Evolutionary conservation across 2,329 filamentous ascomycete species (phyloP), one percentile per base, ranked within the genome.

Genomic region (Trichoderma guizhouense): DNA sequence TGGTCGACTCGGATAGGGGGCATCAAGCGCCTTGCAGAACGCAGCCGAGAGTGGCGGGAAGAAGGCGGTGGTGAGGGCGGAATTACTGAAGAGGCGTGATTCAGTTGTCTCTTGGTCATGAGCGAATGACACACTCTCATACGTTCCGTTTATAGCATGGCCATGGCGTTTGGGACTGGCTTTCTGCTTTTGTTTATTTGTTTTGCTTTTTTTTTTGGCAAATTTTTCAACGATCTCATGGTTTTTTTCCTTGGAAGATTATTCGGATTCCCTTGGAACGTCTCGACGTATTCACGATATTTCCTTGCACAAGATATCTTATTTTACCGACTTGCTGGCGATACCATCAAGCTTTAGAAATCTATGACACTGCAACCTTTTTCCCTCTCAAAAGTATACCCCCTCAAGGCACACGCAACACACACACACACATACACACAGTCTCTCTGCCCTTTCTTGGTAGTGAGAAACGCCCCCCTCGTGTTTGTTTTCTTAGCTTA

Each of bases 31-130:
- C 83, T 98, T 74, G 93, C 93, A 0, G 93, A 97, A 75, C 89
- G 90, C 79, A 96, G 93, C 77, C 90, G 94, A 61, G 94, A 97
- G 76, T 99, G 96, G 96, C 90, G 95, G 73, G 95, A 98, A 76
- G 91, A 92, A 75, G 91, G 91, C 32, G 92, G 93, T 69, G 94
- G 94, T 76, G 91, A 92, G 74, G 87, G 85, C 26, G 86, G 87
- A 60, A 90, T 90, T 75, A 87, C 86, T 78, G 88, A 90, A 77
- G 88, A 90, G 77, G 84, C 88, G 12, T 91, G 81, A 72, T 69
- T 63, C 47, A 26, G 58, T 18, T 63, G 15, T 63, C n/a, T 57
- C 57, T 43, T 55, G 43, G 64, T 72, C 64, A 36, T 62, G 64
- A 68, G 55, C 61, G 53, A 60, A 30, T 47, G 36, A 15, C 53